Evolutionary conservation across 441 rosid species (phyloP).

Genomic region (Arabidopsis hybrid): DNA sequence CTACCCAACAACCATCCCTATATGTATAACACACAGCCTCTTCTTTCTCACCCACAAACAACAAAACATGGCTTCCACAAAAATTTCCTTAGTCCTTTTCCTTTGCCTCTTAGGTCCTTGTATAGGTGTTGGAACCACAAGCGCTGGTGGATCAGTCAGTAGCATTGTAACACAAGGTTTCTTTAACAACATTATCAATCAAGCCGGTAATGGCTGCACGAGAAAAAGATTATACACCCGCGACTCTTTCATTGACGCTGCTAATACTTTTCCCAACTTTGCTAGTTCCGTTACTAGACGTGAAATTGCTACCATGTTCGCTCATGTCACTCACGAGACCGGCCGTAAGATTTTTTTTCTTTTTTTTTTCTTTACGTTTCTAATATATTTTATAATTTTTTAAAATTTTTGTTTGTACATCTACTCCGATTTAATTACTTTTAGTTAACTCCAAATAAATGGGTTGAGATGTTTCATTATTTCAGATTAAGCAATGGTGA

Average conservation of each 20-base stretch:
- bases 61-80: constrained; percentile 11
- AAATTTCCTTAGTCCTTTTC: not conserved
- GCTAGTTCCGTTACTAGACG: constrained; percentile 54
- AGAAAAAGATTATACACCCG: constrained; percentile 60
- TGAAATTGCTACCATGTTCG: constrained; percentile 75
- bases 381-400: not conserved
- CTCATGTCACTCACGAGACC: constrained; percentile 66
- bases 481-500: too few species aligned
- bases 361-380: not conserved
- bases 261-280: constrained; percentile 45
- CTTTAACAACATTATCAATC: constrained; percentile 52
- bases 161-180: constrained; percentile 46
- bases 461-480: not conserved
- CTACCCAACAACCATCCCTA: not conserved
- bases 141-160: constrained; percentile 40
- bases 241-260: constrained; percentile 51
- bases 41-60: not conserved
- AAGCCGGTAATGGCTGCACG: constrained; percentile 45
- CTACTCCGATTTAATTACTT: too few species aligned
- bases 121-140: not conserved
- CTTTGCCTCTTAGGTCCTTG: constrained; percentile 22
- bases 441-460: not conserved
- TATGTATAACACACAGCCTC: not conserved
- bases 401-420: not conserved
- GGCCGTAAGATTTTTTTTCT: constrained; percentile 42